Percentiles rank a stretch among this genome's conserved stretches.
Evolutionary conservation across 495 filamentous ascomycete species (phyloP).

Genomic region (Lasiosphaeria hispida): DNA sequence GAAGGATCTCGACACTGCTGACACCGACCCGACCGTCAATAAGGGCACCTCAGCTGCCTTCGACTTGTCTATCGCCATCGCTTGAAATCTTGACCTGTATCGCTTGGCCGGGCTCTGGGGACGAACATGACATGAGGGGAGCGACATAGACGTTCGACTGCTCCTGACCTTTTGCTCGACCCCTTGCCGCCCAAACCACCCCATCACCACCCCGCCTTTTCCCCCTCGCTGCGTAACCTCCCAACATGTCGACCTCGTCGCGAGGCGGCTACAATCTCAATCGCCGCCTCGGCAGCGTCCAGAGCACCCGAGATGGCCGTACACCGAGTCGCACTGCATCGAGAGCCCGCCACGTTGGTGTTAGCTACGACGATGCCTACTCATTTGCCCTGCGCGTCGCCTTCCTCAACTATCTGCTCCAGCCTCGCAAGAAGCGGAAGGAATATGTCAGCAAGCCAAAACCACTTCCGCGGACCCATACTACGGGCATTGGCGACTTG

Average conservation of each 20-base stretch:
- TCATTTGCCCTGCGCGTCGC: conserved; percentile 86
- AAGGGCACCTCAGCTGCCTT: not conserved
- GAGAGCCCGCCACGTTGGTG: conserved; percentile 34
- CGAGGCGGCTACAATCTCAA: conserved; percentile 37
- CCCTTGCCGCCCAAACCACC: not conserved
- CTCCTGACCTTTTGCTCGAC: not conserved
- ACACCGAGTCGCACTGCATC: conserved; percentile 39
- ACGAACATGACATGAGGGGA: conserved; percentile 16
- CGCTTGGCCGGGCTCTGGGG: not conserved
- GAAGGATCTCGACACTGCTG: not conserved
- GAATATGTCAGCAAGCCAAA: conserved; percentile 73
- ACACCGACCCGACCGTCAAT: not conserved
- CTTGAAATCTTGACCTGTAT: not conserved
- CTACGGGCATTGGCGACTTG: conserved; percentile 66
- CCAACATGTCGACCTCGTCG: conserved; percentile 44
- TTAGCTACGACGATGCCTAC: conserved; percentile 74
- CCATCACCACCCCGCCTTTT: conserved; percentile 1
- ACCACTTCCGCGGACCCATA: conserved; percentile 60
- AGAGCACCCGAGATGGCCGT: conserved; percentile 29
- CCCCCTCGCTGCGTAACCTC: conserved; percentile 10
- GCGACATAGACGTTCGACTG: conserved; percentile 1
- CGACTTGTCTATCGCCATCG: not conserved
- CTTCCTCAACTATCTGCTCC: conserved; percentile 88
- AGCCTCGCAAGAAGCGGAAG: conserved; percentile 81
- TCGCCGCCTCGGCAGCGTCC: conserved; percentile 46